A percentile compares a stretch with the other conserved stretches of the same genome.
Evolutionary conservation across 345 rosid species (phyloP).

Genomic region (Salix udensis): DNA sequence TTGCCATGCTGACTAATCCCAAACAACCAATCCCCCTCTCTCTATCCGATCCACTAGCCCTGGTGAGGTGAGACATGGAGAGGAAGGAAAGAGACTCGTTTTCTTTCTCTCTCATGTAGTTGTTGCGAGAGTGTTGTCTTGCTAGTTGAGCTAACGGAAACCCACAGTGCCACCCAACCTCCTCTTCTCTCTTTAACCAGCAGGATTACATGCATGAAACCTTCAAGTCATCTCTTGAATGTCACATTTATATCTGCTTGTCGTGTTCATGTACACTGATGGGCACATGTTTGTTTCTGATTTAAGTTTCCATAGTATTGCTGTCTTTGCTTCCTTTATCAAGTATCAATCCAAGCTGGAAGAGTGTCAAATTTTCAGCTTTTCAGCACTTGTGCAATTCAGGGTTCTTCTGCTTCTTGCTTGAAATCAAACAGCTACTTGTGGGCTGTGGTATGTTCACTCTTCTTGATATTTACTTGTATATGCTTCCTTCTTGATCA

Average conservation of each 20-base stretch:
- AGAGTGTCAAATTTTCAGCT: slow-evolving; percentile 13
- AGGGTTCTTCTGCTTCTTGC: slow-evolving; percentile 7
- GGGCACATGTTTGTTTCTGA: slow-evolving; percentile 8
- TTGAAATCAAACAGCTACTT: slow-evolving; percentile 7
- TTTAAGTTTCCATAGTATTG: background rate
- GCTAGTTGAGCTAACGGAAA: slow-evolving; percentile 3
- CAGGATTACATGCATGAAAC: slow-evolving; percentile 28
- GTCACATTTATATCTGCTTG: background rate
- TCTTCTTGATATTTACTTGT: background rate
- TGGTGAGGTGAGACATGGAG: slow-evolving; percentile 4
- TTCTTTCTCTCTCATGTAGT: background rate
- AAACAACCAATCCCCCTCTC: slow-evolving; percentile 19
- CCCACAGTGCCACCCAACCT: background rate
- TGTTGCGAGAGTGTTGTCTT: background rate
- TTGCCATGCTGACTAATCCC: slow-evolving; percentile 48
- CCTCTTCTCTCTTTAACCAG: background rate
- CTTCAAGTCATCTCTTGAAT: slow-evolving; percentile 9
- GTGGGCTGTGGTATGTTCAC: slow-evolving; percentile 34
- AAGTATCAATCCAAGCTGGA: background rate
- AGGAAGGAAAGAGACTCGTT: background rate
- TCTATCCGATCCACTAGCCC: slow-evolving; percentile 1
- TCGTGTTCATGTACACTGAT: slow-evolving; percentile 8
- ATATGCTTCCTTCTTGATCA: background rate
- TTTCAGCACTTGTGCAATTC: background rate
- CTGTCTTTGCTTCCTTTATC: background rate